A percentile compares a stretch with the other conserved stretches of the same genome.
phyloP scores from a whole-genome alignment of 306 rosid genomes.

The Pyrus pyrifolia region DNA sequence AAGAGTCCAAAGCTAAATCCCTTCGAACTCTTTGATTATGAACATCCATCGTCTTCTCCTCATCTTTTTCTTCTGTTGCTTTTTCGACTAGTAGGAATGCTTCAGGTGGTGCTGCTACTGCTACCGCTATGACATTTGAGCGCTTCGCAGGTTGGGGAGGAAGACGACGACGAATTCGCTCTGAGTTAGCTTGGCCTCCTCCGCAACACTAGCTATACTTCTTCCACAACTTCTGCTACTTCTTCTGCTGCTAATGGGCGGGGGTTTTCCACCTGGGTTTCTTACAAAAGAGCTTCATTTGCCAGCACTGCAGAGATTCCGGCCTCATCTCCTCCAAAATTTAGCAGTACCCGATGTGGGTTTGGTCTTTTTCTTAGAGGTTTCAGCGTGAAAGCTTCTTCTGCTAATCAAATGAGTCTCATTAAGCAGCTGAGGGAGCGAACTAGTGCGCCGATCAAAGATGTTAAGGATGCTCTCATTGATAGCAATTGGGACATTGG shows the following conservation, averaged over 20 bases:
- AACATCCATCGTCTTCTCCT: no score
- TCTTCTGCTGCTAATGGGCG: slow-evolving; percentile 3
- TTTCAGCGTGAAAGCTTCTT: slow-evolving; percentile 17
- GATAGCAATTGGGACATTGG: slow-evolving; percentile 85
- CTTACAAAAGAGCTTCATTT: slow-evolving; percentile 13
- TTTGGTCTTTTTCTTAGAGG: slow-evolving; percentile 26
- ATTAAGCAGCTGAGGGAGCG: slow-evolving; percentile 71
- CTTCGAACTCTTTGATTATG: no score
- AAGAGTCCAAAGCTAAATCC: no score
- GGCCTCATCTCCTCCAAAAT: slow-evolving; percentile 7
- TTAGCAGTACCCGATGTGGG: slow-evolving; percentile 16
- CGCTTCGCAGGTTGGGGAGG: no score
- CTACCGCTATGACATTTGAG: no score
- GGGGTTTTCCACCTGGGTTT: slow-evolving; percentile 22
- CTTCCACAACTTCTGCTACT: background rate
- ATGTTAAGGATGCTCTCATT: slow-evolving; percentile 77
- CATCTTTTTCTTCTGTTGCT: no score
- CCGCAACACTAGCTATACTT: background rate
- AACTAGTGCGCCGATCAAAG: slow-evolving; percentile 84
- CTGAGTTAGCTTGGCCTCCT: no score
- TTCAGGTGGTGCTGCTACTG: no score
- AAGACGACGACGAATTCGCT: no score
- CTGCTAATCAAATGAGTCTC: slow-evolving; percentile 48
- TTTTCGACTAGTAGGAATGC: no score
- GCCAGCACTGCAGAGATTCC: slow-evolving; percentile 12